These are phyloP conservation scores for Lathyrus tuberosus DNA, from an alignment of 306 rosid species.

Conservation along the genomic window DNA sequence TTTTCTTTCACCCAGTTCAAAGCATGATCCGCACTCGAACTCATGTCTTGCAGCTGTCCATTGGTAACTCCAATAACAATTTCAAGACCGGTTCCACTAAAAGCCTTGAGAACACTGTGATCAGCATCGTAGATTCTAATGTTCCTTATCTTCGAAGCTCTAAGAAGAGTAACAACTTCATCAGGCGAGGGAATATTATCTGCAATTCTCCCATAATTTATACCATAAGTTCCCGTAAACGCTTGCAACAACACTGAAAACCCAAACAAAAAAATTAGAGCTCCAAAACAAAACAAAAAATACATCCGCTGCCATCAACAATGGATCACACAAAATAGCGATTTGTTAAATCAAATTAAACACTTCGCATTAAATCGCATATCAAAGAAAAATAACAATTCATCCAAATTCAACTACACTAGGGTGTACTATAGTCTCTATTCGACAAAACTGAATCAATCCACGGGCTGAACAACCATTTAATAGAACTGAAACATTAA, in stretches of 20 bases:
- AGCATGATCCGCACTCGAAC: constrained; percentile 75
- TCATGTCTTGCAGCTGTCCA: constrained; percentile 68
- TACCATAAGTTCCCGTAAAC: constrained; percentile 90
- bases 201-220: constrained; percentile 89
- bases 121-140: constrained; percentile 86
- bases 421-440: background rate
- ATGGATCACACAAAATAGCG: background rate
- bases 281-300: constrained; percentile 13
- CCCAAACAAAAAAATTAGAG: constrained; percentile 35
- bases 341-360: background rate
- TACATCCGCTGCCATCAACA: background rate
- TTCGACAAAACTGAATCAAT: background rate
- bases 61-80: constrained; percentile 81
- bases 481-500: constrained; percentile 31
- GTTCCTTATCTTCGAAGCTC: constrained; percentile 81
- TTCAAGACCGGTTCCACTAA: constrained; percentile 87
- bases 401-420: background rate
- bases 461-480: constrained; percentile 12
- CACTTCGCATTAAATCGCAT: background rate
- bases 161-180: constrained; percentile 83
- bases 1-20: constrained; percentile 86
- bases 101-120: constrained; percentile 86
- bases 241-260: constrained; percentile 67
- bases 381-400: background rate
- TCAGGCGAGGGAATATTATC: constrained; percentile 92